phyloP scores from a whole-genome alignment of 2,329 filamentous ascomycete species.

The Cercospora sesami region DNA sequence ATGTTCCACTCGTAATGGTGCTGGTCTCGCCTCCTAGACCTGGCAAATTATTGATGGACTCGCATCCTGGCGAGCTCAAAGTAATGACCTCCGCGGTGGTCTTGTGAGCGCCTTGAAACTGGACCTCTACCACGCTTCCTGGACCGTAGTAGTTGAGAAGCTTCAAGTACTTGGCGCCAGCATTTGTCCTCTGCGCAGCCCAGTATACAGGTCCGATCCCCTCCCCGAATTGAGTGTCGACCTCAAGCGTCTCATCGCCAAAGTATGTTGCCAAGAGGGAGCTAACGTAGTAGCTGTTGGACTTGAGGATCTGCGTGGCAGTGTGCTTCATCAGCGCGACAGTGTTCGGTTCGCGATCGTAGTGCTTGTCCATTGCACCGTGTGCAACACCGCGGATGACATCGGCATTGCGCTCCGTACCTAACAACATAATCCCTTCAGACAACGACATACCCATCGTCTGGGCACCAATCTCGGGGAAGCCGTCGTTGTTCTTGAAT shows the following conservation, averaged over 20 bases:
- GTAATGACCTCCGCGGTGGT: neutral
- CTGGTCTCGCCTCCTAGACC: neutral
- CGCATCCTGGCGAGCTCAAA: neutral
- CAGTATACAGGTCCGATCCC: neutral
- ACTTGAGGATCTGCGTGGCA: no score
- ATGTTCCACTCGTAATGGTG: neutral
- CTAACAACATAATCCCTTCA: no score
- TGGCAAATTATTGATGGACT: neutral
- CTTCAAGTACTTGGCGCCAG: neutral
- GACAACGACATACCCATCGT: no score
- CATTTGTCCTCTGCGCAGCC: neutral
- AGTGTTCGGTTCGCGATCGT: no score
- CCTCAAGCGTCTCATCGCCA: neutral
- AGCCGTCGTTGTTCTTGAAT: no score
- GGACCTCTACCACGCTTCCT: neutral
- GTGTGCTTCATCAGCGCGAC: no score
- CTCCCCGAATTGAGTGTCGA: neutral
- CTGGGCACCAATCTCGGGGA: no score
- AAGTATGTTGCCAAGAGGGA: no score
- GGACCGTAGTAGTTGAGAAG: neutral
- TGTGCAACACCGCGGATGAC: no score
- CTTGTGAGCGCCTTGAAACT: neutral
- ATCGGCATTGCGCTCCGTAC: no score
- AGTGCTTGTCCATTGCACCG: no score
- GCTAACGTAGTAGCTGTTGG: no score